Conservation (phyloP, 306 rosid species). For the Gastrolobium bilobum region DNA sequence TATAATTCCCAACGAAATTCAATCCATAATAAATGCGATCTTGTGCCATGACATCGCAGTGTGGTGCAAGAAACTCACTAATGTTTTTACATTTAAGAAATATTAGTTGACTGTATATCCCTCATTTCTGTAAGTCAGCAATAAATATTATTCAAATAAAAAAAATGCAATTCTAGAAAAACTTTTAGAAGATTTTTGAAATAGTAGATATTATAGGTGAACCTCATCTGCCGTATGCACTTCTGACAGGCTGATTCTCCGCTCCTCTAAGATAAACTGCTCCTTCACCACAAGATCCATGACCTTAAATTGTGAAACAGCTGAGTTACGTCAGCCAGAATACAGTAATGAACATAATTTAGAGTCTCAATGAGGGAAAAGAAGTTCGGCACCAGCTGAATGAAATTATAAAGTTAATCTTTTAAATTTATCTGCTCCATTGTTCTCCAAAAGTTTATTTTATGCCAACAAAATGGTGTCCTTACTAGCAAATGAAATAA, state of each 20-base stretch:
- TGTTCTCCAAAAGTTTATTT: conserved; percentile 10
- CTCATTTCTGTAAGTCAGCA: conserved; percentile 3
- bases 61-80: background rate
- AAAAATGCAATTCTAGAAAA: background rate
- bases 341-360: conserved; percentile 7
- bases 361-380: background rate
- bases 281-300: conserved; percentile 86
- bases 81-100: background rate
- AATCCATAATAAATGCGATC: background rate
- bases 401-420: background rate
- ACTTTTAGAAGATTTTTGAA: conserved; percentile 16
- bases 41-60: background rate
- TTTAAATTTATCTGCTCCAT: background rate
- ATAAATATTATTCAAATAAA: background rate
- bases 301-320: conserved; percentile 58
- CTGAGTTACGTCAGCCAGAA: conserved; percentile 32
- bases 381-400: conserved; percentile 5
- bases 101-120: conserved; percentile 2
- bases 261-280: conserved; percentile 72
- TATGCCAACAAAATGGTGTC: background rate
- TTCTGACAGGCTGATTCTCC: conserved; percentile 84
- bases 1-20: background rate
- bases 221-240: conserved; percentile 94
- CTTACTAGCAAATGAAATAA: background rate
- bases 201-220: conserved; percentile 5